A percentile compares a stretch with the other conserved stretches of the same genome.
These are phyloP conservation scores for Sechiopsis laciniata DNA, from an alignment of 306 rosid species.

Conservation along the genomic window DNA sequence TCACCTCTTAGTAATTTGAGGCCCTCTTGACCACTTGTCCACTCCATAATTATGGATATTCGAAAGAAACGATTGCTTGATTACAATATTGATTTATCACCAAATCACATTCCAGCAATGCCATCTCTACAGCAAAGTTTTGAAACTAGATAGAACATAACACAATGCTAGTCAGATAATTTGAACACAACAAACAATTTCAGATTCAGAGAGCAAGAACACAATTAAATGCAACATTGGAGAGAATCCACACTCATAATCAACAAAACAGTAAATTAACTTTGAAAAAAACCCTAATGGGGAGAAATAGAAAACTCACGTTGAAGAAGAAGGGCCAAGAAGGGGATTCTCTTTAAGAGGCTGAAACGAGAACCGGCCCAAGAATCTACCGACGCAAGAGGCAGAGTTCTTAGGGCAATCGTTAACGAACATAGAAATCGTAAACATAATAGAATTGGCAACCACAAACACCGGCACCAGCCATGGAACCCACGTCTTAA, in stretches of 20 bases:
- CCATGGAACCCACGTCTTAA: slow-evolving; percentile 23
- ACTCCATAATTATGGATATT: too few relatives aligned
- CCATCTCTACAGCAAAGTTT: neutral
- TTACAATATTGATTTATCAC: neutral
- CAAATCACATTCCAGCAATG: neutral
- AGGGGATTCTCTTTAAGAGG: slow-evolving; percentile 25
- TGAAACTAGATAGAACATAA: slow-evolving; percentile 7
- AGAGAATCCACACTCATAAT: neutral
- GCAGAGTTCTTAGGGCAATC: slow-evolving; percentile 25
- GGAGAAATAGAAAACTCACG: slow-evolving; percentile 17
- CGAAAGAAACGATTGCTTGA: too few relatives aligned
- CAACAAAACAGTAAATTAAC: neutral
- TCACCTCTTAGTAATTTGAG: too few relatives aligned
- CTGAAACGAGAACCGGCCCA: slow-evolving; percentile 27
- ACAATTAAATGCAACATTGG: neutral
- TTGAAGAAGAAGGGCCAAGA: slow-evolving; percentile 24
- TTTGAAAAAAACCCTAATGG: neutral
- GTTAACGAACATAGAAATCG: slow-evolving; percentile 21
- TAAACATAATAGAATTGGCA: slow-evolving; percentile 15
- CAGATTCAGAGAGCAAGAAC: neutral
- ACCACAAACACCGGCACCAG: slow-evolving; percentile 24
- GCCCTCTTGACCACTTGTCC: too few relatives aligned
- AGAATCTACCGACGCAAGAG: slow-evolving; percentile 19
- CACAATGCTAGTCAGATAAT: neutral
- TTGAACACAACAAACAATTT: neutral